Evolutionary conservation across 2,329 filamentous ascomycete species (phyloP).

Genomic region (Botrytis fragariae): DNA sequence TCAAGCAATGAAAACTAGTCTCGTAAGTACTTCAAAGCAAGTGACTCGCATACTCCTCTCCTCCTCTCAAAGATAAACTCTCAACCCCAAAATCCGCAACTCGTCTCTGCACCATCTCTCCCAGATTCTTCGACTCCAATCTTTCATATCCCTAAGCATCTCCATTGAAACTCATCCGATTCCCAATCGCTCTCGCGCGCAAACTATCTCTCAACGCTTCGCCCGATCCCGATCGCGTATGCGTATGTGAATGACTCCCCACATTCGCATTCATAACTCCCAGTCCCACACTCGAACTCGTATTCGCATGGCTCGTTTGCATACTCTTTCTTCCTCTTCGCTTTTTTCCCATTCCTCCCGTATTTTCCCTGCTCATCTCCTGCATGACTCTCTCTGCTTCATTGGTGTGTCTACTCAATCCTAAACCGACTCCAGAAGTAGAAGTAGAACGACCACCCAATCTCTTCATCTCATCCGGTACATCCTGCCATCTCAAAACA

Average conservation of each 20-base stretch:
- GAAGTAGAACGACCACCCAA: not conserved
- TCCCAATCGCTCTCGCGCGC: not conserved
- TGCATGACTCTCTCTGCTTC: not conserved
- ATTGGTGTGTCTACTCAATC: not conserved
- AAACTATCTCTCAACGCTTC: not conserved
- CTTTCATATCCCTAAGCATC: too few species aligned
- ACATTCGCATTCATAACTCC: not conserved
- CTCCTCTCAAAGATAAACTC: too few species aligned
- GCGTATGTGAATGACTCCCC: not conserved
- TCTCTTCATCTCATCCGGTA: not conserved
- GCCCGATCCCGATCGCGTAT: not conserved
- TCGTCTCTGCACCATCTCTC: not conserved
- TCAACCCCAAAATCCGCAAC: not conserved
- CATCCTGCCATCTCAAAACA: conserved; percentile 28
- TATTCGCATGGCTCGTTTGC: not conserved
- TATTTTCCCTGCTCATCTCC: not conserved
- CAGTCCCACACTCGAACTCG: not conserved
- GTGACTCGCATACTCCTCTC: too few species aligned
- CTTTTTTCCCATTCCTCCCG: not conserved
- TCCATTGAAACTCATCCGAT: not conserved
- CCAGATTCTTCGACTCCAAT: too few species aligned
- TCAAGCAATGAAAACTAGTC: not conserved
- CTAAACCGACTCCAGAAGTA: not conserved
- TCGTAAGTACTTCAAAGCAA: not conserved
- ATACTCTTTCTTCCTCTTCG: not conserved